Evolutionary conservation across 2,329 filamentous ascomycete genomes (phyloP).

Genomic region (Coccinonectria pachysandricola): DNA sequence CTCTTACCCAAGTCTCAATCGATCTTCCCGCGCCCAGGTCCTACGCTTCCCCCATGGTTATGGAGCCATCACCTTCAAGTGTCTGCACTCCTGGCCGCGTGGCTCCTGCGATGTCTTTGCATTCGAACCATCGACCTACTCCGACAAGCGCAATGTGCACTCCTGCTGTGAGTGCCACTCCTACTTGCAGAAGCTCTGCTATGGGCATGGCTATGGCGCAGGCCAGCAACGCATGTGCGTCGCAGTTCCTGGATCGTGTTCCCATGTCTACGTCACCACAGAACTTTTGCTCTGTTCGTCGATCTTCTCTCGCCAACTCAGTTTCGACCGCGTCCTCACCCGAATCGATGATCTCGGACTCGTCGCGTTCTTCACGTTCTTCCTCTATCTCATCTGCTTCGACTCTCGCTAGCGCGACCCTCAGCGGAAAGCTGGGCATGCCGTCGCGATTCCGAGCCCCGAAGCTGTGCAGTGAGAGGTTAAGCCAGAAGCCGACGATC

Average conservation of each 20-base stretch:
- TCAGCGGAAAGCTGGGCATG: conserved; percentile 41
- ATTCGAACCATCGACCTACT: conserved; percentile 50
- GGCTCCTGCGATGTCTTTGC: conserved; percentile 42
- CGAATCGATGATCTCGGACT: conserved; percentile 57
- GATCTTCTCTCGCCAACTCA: conserved; percentile 53
- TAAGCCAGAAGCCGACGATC: conserved; percentile 41
- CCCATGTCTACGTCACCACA: conserved; percentile 42
- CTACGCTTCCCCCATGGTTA: conserved; percentile 30
- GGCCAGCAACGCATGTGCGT: conserved; percentile 33
- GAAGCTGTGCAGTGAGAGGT: conserved; percentile 48
- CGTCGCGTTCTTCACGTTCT: conserved; percentile 50
- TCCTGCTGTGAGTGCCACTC: conserved; percentile 47
- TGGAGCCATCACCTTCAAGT: conserved; percentile 37
- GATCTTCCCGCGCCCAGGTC: conserved; percentile 34
- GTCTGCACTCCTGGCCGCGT: conserved; percentile 35
- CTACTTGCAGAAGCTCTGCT: conserved; percentile 39
- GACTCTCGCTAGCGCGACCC: conserved; percentile 49
- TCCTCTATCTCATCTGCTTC: conserved; percentile 56
- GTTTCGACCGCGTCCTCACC: conserved; percentile 54
- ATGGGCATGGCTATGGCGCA: conserved; percentile 54
- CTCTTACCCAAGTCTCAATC: conserved; percentile 26
- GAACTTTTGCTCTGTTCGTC: conserved; percentile 38
- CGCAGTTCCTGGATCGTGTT: conserved; percentile 45
- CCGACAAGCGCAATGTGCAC: conserved; percentile 46
- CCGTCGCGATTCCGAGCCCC: conserved; percentile 53